Evolutionary conservation across 305 asterid genomes (phyloP), one percentile per base, ranked within the genome.

Genomic region (Rubia occidens): DNA sequence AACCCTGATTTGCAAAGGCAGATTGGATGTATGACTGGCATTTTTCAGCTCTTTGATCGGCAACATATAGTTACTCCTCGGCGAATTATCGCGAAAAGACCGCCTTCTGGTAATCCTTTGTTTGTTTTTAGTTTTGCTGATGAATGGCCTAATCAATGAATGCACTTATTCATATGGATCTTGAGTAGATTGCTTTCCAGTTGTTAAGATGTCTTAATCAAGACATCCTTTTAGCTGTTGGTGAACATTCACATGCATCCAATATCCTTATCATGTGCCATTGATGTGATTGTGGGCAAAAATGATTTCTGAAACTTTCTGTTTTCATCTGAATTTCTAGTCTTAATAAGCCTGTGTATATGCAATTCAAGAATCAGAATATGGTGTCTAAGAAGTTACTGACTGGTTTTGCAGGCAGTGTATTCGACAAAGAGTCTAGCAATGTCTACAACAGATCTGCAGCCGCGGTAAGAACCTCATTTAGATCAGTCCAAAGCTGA

Each of bases 11-110:
- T 90, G 83, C 92, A 88, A 74, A 92, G 87, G 83, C 96, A 92
- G 72, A 86, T 92, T 29, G 96, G 98, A 60, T 92, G 98, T 80
- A 92, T 92, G 95, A 88, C 89, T 7, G 96, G 98, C 55, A 81
- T 92, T 29, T 85, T 89, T 80, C 98, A 92, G 51, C 43, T 92
- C 73, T 92, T 92, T 69, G 96, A 92, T 82, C 93, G 95, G 8
- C 95, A 83, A 14, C 84, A 78, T 66, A 69, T 84, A 59, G 71
- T 88, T 62, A 72, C 91, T 11, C 80, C 85, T 43, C 75, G 86
- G 82, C 90, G 86, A 49, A 70, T 79, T 14, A 80, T 74, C 6
- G 87, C 85, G 0, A 82, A 76, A 70, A 79, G 85, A 71, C 75
- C 73, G 70, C 78, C 78, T 71, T 72, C 80, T 60, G 95, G 98